Evolutionary conservation across 2,329 filamentous ascomycete genomes (phyloP).

Genomic region (Triangularia setosa): DNA sequence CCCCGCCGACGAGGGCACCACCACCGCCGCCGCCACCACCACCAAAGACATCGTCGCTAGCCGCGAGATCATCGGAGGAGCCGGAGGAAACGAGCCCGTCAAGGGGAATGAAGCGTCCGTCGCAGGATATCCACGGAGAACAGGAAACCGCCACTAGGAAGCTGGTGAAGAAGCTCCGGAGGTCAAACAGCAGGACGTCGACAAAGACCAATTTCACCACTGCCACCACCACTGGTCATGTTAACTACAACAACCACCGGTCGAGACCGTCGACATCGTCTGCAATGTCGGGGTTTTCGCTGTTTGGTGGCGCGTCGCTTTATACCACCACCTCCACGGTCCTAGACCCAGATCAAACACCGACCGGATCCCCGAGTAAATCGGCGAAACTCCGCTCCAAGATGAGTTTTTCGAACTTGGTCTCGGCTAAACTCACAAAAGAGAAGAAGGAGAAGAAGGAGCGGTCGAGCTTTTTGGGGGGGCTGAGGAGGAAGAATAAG

Average conservation of each 20-base stretch:
- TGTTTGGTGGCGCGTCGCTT: neutral
- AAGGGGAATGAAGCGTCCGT: constrained; percentile 46
- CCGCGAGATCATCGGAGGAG: neutral
- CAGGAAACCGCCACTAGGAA: constrained; percentile 33
- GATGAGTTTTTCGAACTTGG: neutral
- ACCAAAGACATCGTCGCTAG: too few species aligned
- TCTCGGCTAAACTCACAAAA: neutral
- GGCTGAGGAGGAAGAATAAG: neutral
- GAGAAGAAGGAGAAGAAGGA: neutral
- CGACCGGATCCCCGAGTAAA: neutral
- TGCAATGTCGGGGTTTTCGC: neutral
- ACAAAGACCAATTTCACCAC: constrained; percentile 12
- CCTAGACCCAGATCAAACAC: neutral
- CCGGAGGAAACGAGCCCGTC: constrained; percentile 1
- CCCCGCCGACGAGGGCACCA: neutral
- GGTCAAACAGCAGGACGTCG: constrained; percentile 42
- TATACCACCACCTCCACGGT: neutral
- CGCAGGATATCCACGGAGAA: constrained; percentile 15
- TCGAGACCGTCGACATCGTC: neutral
- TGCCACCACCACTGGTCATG: neutral
- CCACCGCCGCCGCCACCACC: neutral
- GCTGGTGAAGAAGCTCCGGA: constrained; percentile 51
- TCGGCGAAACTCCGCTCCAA: neutral
- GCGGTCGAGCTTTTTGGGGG: neutral
- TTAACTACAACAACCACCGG: neutral